Evolutionary conservation across 352 stramenopile genomes (phyloP).

Genomic region (Hyaloperonospora arabidopsidis): DNA sequence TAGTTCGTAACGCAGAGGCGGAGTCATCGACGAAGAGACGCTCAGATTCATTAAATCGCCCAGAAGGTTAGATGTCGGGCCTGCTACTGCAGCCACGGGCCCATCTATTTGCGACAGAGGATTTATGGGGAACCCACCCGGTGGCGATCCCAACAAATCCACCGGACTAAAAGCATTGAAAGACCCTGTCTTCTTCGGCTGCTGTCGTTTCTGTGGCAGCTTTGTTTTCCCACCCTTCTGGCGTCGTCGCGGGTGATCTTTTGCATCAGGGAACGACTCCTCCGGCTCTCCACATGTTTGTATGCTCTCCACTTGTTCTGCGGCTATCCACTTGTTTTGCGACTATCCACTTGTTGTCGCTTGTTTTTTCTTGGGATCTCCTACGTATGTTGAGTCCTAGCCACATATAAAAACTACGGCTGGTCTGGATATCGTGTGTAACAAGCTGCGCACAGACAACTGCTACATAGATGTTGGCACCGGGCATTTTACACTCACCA

Average conservation of each 20-base stretch:
- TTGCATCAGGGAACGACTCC: conserved; percentile 45
- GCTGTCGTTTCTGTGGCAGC: conserved; percentile 30
- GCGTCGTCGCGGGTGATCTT: conserved; percentile 30
- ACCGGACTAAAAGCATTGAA: conserved; percentile 42
- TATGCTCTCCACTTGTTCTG: too few relatives aligned
- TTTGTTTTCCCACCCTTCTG: conserved; percentile 33
- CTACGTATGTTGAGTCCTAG: too few relatives aligned
- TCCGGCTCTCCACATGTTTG: too few relatives aligned
- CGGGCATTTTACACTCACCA: too few relatives aligned
- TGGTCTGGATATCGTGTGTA: too few relatives aligned
- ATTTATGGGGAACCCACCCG: conserved; percentile 12
- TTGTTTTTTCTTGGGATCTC: too few relatives aligned
- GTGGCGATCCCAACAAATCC: conserved; percentile 33
- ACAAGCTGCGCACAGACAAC: too few relatives aligned
- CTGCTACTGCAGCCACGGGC: conserved; percentile 9
- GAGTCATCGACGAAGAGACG: conserved; percentile 32
- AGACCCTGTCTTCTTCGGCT: conserved; percentile 28
- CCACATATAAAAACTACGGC: too few relatives aligned
- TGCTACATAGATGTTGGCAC: too few relatives aligned
- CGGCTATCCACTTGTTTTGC: too few relatives aligned
- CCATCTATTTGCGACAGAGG: conserved; percentile 11
- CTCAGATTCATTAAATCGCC: conserved; percentile 59
- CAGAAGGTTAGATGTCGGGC: conserved; percentile 26
- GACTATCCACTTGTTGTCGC: too few relatives aligned
- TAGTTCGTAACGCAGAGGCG: conserved; percentile 38